Evolutionary conservation across 345 rosid genomes (phyloP).

Genomic region (Stellera chamaejasme): DNA sequence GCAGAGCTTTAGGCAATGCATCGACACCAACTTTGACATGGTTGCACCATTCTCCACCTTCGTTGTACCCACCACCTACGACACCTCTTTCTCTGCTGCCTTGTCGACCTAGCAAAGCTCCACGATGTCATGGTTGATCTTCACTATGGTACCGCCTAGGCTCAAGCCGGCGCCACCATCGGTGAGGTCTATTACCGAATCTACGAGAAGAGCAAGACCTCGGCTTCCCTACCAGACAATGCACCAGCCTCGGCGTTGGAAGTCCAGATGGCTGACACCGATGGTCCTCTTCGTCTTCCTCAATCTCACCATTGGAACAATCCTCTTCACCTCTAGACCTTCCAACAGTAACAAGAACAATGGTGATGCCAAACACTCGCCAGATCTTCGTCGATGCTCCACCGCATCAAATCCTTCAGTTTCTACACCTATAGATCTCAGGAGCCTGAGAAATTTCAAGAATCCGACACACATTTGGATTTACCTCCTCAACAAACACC

Average conservation of each 20-base stretch:
- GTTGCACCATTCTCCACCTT: constrained; percentile 16
- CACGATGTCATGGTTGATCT: constrained; percentile 34
- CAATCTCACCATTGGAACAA: constrained; percentile 68
- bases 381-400: constrained; percentile 64
- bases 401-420: constrained; percentile 61
- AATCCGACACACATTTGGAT: constrained; percentile 28
- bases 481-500: constrained; percentile 15
- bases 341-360: constrained; percentile 11
- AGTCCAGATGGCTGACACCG: constrained; percentile 83
- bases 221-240: constrained; percentile 65
- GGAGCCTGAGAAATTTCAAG: constrained; percentile 29
- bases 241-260: constrained; percentile 57
- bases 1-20: constrained; percentile 36
- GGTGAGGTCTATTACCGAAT: constrained; percentile 61
- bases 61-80: constrained; percentile 26
- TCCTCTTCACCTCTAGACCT: constrained; percentile 44
- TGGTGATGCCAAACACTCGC: no score
- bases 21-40: constrained; percentile 21
- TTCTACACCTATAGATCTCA: constrained; percentile 33
- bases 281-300: constrained; percentile 65
- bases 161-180: constrained; percentile 62
- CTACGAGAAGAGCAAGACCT: constrained; percentile 47
- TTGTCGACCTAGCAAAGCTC: constrained; percentile 42
- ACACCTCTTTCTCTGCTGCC: constrained; percentile 31
- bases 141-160: constrained; percentile 43